Evolutionary conservation across 345 rosid species (phyloP), one percentile per base, ranked within the genome.

Genomic region (Cochlearia excelsa): DNA sequence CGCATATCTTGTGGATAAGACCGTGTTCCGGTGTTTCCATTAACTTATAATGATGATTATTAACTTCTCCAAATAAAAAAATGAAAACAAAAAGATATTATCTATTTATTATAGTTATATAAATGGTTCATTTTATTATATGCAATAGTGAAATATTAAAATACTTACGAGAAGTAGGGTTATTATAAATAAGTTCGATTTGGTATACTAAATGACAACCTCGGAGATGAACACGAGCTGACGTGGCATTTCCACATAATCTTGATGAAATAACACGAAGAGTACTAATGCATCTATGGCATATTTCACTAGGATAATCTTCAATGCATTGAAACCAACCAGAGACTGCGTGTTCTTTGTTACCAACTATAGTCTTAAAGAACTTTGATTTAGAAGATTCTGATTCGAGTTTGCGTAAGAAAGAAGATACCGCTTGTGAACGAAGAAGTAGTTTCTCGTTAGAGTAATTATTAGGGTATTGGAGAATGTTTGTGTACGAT

Each of bases 291-390:
- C 98, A 91, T 30, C 57, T 53, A 26, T 57, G 45, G 59, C 96
- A 91, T 4, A 77, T 82, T 2, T 50, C 38, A 70, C 57, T 76
- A 51, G 64, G 63, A 10, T 82, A 71, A 40, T 81, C 85, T 16
- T 77, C 74, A 57, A 81, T 77, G 71, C 98, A 88, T 11, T 84
- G 98, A 40, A 75, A 91, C 59, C 79, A 71, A 35, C 89, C 98
- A 0, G 90, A 82, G 53, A 86, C 66, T 2, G 75, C 84, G 28
- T 59, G 45, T 23, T 59, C 41, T 1, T 46, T 71, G 26, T 72
- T 70, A 9, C 86, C 89, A 0, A 70, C 68, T 0, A 78, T 61
- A 69, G 89, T 56, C 72, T 79, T 82, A 61, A 52, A 82, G 77
- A 82, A 91, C 56, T 71, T 87, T 51, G 78, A 73, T 1, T 53